Evolutionary conservation across 164 flowering plant genomes (phyloP), one percentile per base, ranked within the genome.

Genomic region (Santalum album): DNA sequence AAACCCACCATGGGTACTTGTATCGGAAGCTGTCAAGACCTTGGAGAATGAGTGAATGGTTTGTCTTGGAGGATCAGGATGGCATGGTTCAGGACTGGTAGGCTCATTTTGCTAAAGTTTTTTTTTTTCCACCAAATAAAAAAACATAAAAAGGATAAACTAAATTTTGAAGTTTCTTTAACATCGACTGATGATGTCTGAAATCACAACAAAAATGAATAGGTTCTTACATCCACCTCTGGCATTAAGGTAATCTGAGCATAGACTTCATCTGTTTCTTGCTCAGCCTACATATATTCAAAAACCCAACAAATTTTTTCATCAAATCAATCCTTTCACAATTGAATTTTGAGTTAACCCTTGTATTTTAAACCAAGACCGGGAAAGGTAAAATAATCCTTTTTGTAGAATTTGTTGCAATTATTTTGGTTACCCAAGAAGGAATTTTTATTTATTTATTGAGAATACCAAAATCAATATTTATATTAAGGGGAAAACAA

Each of bases 211-310:
- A 19, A 19, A 57, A 42, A 6, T 10, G 0, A 20, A 24, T 17
- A 25, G 39, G 10, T 34, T 46, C 82, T 77, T 73, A 88, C 96
- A 68, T 78, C 77, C 39, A 62, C 12, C 49, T 83, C 92, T 4
- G 96, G 90, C 22, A 68, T 54, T 59, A 88, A 71, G 57, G 90
- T 80, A 48, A 85, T 83, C 52, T 88, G 92, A 3, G 86, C 86
- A 69, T 83, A 88, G 44, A 83, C 96, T 65, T 87, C 96, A 70
- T 87, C 91, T 11, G 82, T 80, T 49, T 87, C 96, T 60, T 80
- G 78, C 56, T 88, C 96, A 18, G 87, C 92, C 96, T 87, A 70
- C 25, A 67, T 61, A 64, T 23, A 36, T 45, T 25, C 27, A 51
- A 12, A 18, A 22, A 5, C 39, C 20, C 25, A 0, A 40, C 25